Evolutionary conservation across 1,139 yeast species (phyloP).

Genomic region (Blastobotrys aristatus): DNA sequence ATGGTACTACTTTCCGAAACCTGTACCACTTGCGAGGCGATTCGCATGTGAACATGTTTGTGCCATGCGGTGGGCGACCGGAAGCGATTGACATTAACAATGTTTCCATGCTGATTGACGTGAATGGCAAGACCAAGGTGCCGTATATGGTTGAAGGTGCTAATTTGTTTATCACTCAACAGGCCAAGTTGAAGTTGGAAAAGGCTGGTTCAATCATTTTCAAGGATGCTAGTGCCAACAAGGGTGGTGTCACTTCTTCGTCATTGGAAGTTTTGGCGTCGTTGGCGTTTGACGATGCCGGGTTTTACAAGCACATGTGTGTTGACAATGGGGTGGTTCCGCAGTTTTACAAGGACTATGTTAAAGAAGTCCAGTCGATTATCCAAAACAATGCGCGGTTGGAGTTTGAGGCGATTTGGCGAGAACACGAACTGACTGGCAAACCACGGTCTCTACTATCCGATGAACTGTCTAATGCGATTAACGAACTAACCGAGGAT

Average conservation of each 20-base stretch:
- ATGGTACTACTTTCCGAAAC: conserved; percentile 92
- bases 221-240: conserved; percentile 96
- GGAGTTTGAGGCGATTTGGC: conserved; percentile 88
- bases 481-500: conserved; percentile 86
- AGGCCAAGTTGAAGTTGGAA: conserved; percentile 83
- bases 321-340: conserved; percentile 52
- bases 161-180: conserved; percentile 88
- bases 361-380: conserved; percentile 71
- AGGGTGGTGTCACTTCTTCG: conserved; percentile 98
- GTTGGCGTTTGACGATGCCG: conserved; percentile 80
- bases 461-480: conserved; percentile 78
- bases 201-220: conserved; percentile 79
- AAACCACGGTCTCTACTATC: conserved; percentile 73
- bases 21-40: conserved; percentile 75
- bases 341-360: conserved; percentile 73
- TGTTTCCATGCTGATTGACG: conserved; percentile 67
- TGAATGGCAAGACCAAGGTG: conserved; percentile 70
- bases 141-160: conserved; percentile 98
- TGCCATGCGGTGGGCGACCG: conserved; percentile 99
- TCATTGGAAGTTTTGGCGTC: conserved; percentile 95
- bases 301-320: conserved; percentile 73
- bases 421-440: conserved; percentile 61
- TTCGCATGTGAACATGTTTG: conserved; percentile 70
- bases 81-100: conserved; percentile 89
- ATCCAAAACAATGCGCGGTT: conserved; percentile 72